phyloP scores from a whole-genome alignment of 371 early-diverging fungal genomes.

The Syncephalastrum sp. region DNA sequence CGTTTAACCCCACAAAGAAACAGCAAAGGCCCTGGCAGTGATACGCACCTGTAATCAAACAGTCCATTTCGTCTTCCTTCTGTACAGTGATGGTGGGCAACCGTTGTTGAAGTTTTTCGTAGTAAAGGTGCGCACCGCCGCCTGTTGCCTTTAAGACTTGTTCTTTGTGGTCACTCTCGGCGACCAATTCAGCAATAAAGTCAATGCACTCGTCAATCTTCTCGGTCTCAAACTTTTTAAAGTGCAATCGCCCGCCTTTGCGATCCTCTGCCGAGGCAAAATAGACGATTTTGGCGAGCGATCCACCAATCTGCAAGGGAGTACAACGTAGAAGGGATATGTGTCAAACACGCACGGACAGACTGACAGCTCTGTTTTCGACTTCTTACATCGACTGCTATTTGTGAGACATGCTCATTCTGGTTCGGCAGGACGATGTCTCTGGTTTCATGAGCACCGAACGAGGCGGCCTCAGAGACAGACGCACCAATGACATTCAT shows the following conservation, averaged over 20 bases:
- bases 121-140: constrained; percentile 81
- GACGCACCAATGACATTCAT: constrained; percentile 71
- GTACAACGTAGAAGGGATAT: neutral
- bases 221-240: constrained; percentile 93
- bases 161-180: constrained; percentile 46
- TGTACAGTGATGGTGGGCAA: constrained; percentile 66
- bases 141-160: constrained; percentile 77
- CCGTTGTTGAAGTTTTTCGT: constrained; percentile 51
- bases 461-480: constrained; percentile 61
- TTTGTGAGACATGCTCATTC: constrained; percentile 80
- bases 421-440: constrained; percentile 91
- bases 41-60: constrained; percentile 67
- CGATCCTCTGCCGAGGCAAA: constrained; percentile 57
- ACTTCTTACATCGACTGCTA: constrained; percentile 82
- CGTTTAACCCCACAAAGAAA: too few species aligned
- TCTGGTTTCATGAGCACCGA: constrained; percentile 56
- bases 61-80: constrained; percentile 89
- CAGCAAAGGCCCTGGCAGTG: neutral
- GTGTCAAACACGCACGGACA: neutral
- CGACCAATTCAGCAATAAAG: constrained; percentile 73
- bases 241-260: constrained; percentile 89
- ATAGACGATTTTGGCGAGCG: constrained; percentile 93
- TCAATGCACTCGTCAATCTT: constrained; percentile 85
- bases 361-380: neutral
- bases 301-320: constrained; percentile 79